These are phyloP conservation scores for Clarireedia paspali DNA, from an alignment of 2,329 filamentous ascomycete species.

Conservation along the genomic window DNA sequence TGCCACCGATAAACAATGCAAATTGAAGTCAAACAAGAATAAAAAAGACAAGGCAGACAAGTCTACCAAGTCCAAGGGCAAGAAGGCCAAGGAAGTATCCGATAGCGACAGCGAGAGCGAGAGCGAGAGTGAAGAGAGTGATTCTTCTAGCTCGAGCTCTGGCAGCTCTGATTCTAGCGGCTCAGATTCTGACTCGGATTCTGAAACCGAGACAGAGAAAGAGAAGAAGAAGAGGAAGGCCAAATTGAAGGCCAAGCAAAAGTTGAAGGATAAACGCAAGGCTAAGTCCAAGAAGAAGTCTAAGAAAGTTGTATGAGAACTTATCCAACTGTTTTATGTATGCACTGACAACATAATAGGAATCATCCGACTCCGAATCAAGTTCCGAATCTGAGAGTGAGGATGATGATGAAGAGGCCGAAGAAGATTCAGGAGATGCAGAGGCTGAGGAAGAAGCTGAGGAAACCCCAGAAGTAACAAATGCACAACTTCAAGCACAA, in stretches of 20 bases:
- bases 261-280: constrained; percentile 30
- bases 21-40: constrained; percentile 19
- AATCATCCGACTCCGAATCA: constrained; percentile 25
- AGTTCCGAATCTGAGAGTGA: constrained; percentile 28
- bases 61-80: constrained; percentile 6
- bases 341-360: constrained; percentile 16
- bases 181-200: constrained; percentile 19
- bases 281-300: constrained; percentile 34
- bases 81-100: constrained; percentile 8
- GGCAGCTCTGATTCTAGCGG: constrained; percentile 12
- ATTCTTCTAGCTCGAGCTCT: background rate
- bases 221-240: constrained; percentile 31
- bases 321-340: background rate
- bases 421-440: constrained; percentile 7
- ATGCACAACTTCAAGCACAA: constrained; percentile 19
- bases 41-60: constrained; percentile 19
- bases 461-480: constrained; percentile 6
- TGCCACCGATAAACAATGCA: constrained; percentile 13
- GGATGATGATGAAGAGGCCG: constrained; percentile 6
- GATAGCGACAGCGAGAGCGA: constrained; percentile 12
- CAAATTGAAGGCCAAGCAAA: constrained; percentile 31
- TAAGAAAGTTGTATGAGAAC: constrained; percentile 27
- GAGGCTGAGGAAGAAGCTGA: constrained; percentile 12
- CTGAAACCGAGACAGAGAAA: constrained; percentile 27
- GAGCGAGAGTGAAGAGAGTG: constrained; percentile 8